Conservation (phyloP, 805 yeast species). For the Maudiozyma saulgeensis region DNA sequence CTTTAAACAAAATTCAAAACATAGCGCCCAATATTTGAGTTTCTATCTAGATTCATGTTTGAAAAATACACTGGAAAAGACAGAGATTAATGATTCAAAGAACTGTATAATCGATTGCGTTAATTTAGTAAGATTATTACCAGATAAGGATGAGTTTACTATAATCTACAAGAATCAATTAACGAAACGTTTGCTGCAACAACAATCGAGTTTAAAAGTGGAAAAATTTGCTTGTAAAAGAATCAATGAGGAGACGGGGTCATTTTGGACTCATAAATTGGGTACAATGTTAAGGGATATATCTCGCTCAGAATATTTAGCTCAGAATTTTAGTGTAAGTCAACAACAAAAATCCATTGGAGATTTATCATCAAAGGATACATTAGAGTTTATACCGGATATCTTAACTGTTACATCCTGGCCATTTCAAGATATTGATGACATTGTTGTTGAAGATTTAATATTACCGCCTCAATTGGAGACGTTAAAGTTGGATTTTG, state of each 20-base stretch:
- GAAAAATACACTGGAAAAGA: slow-evolving; percentile 39
- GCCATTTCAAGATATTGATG: slow-evolving; percentile 45
- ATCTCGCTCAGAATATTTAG: slow-evolving; percentile 40
- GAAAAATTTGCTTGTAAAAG: slow-evolving; percentile 62
- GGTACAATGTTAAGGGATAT: slow-evolving; percentile 86
- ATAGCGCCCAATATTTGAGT: slow-evolving; percentile 46
- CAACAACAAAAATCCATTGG: slow-evolving; percentile 3
- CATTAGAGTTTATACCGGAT: slow-evolving; percentile 38
- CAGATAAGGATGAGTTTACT: slow-evolving; percentile 82
- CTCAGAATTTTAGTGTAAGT: slow-evolving; percentile 4
- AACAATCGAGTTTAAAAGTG: slow-evolving; percentile 43
- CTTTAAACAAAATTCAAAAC: slow-evolving; percentile 37
- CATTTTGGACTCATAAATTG: slow-evolving; percentile 65
- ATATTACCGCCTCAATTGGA: slow-evolving; percentile 38
- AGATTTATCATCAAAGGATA: background rate
- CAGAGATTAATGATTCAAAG: slow-evolving; percentile 25
- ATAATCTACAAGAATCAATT: slow-evolving; percentile 76
- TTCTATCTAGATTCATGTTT: slow-evolving; percentile 49
- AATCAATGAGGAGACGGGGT: slow-evolving; percentile 68
- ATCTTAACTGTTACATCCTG: slow-evolving; percentile 56
- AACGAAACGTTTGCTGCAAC: slow-evolving; percentile 63
- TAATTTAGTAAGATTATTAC: slow-evolving; percentile 53
- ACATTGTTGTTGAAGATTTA: slow-evolving; percentile 23
- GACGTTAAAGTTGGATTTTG: slow-evolving; percentile 37
- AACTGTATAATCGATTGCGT: slow-evolving; percentile 46